phyloP scores from a whole-genome alignment of 495 filamentous ascomycete species.

The Hypoxylon rickii region DNA sequence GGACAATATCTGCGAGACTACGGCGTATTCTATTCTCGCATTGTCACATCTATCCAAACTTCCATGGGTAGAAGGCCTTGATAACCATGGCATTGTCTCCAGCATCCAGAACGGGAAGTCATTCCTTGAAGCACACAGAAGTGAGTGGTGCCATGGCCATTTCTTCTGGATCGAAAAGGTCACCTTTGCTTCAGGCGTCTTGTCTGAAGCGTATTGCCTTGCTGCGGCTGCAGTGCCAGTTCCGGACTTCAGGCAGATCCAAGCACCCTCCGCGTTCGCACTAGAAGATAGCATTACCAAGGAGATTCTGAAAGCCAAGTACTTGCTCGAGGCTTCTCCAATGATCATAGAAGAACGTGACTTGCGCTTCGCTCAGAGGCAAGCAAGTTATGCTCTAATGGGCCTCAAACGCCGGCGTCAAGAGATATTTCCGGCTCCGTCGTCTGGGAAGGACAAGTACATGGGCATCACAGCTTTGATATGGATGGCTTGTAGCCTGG shows the following conservation, averaged over 20 bases:
- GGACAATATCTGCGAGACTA: slow-evolving; percentile 6
- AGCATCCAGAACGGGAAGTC: slow-evolving; percentile 4
- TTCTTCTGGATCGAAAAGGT: slow-evolving; percentile 52
- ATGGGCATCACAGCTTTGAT: slow-evolving; percentile 44
- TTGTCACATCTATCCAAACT: neutral
- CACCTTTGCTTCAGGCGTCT: slow-evolving; percentile 37
- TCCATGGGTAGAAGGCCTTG: neutral
- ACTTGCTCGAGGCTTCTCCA: slow-evolving; percentile 29
- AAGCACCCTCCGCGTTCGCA: neutral
- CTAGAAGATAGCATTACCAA: too few species aligned
- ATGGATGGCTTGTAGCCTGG: slow-evolving; percentile 34
- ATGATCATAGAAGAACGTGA: slow-evolving; percentile 21
- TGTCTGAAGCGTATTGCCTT: slow-evolving; percentile 41
- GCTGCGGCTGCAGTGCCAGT: slow-evolving; percentile 41
- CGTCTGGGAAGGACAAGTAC: slow-evolving; percentile 41
- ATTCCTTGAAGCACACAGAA: neutral
- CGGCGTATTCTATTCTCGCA: slow-evolving; percentile 1
- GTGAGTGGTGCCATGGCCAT: neutral
- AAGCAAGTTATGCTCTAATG: slow-evolving; percentile 28
- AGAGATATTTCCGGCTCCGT: slow-evolving; percentile 34
- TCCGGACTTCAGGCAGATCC: neutral
- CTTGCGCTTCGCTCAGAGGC: slow-evolving; percentile 25
- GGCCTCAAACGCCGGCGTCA: slow-evolving; percentile 5
- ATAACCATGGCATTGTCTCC: neutral
- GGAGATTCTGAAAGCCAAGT: neutral